A percentile compares a stretch with the other conserved stretches of the same genome.
These are phyloP conservation scores for Ilyonectria destructans DNA, from an alignment of 2,329 filamentous ascomycete species.

Conservation along the genomic window DNA sequence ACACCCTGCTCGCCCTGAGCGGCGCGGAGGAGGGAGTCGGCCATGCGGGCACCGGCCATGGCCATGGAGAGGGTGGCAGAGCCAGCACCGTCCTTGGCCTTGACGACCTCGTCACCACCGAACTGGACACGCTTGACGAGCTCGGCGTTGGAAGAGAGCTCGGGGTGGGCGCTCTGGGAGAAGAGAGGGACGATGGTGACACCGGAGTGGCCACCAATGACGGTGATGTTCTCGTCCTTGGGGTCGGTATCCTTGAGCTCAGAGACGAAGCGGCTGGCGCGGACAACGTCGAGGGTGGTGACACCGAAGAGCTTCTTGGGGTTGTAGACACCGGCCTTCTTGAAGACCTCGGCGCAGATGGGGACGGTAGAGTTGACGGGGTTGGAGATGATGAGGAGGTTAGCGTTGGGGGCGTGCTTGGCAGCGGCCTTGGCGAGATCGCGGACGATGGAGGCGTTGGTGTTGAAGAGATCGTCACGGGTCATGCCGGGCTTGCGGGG, in stretches of 20 bases:
- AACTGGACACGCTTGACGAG: constrained; percentile 98
- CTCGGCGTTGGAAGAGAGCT: constrained; percentile 83
- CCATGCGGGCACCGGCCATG: constrained; percentile 88
- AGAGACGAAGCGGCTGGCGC: constrained; percentile 97
- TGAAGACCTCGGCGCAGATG: constrained; percentile 97
- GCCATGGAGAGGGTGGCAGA: constrained; percentile 99
- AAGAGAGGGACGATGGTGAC: constrained; percentile 99
- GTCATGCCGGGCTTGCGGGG: constrained; percentile 99
- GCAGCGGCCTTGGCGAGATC: constrained; percentile 97
- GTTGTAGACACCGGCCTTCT: constrained; percentile 96
- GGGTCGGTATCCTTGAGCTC: constrained; percentile 94
- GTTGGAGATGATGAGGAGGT: constrained; percentile 98
- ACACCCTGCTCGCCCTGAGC: constrained; percentile 95
- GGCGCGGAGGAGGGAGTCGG: constrained; percentile 94
- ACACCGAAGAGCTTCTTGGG: constrained; percentile 99
- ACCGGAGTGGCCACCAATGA: constrained; percentile 97
- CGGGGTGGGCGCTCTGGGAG: constrained; percentile 91
- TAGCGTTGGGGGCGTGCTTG: constrained; percentile 90
- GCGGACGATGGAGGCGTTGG: constrained; percentile 99
- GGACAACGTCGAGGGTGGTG: constrained; percentile 98
- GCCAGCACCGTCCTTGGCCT: constrained; percentile 98
- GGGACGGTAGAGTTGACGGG: constrained; percentile 99
- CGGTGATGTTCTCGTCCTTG: constrained; percentile 92
- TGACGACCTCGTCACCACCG: constrained; percentile 98
- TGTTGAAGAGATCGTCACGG: constrained; percentile 99